Evolutionary conservation across 1,139 yeast species (phyloP).

Genomic region (Geotrichum restrictum): DNA sequence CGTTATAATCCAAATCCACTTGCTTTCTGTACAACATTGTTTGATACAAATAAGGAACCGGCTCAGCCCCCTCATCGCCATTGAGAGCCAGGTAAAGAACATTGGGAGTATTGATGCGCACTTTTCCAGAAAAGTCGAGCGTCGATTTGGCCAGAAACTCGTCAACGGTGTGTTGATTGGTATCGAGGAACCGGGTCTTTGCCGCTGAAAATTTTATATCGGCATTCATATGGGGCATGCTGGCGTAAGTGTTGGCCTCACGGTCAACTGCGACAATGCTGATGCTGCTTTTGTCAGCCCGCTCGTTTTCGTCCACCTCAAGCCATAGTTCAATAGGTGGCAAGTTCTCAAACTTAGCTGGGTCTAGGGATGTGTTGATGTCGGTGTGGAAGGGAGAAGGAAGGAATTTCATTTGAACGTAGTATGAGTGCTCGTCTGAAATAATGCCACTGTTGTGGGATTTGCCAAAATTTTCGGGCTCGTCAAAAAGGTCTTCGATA

Average conservation of each 20-base stretch:
- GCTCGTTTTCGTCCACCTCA: conserved; percentile 42
- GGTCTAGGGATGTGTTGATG: conserved; percentile 10
- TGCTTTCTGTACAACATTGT: conserved; percentile 45
- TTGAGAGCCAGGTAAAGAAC: conserved; percentile 37
- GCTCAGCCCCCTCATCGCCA: conserved; percentile 4
- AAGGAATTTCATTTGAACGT: conserved; percentile 48
- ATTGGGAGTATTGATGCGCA: conserved; percentile 42
- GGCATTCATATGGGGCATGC: conserved; percentile 42
- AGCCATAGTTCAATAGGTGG: conserved; percentile 59
- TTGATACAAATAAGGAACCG: conserved; percentile 46
- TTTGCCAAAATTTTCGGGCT: conserved; percentile 21
- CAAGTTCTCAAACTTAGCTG: conserved; percentile 30
- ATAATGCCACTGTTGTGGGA: conserved; percentile 24
- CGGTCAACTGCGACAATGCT: conserved; percentile 48
- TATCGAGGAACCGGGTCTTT: conserved; percentile 36
- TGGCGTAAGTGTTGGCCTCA: conserved; percentile 44
- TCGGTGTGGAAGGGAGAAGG: conserved; percentile 43
- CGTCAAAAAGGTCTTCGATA: conserved; percentile 14
- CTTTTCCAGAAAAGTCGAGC: conserved; percentile 44
- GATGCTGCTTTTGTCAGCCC: conserved; percentile 44
- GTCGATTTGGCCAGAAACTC: conserved; percentile 42
- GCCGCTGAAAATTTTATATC: conserved; percentile 51
- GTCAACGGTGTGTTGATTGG: conserved; percentile 34
- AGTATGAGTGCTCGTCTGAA: conserved; percentile 42
- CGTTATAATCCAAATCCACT: conserved; percentile 42